These are phyloP conservation scores for Hanseniaspora hatyaiensis DNA, from an alignment of 805 yeast species.

Conservation along the genomic window DNA sequence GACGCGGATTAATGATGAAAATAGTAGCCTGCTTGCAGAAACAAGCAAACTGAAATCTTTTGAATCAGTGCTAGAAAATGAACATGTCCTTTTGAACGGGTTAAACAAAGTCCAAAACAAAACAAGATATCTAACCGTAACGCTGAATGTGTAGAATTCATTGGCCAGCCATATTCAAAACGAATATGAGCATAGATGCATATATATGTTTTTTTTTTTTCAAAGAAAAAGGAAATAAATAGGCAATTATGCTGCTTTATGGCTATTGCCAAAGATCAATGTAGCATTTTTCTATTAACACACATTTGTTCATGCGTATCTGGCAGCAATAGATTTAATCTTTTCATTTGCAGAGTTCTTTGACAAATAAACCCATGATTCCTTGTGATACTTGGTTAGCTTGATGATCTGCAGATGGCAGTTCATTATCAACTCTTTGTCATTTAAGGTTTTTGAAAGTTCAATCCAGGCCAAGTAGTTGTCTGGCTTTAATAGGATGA, in stretches of 20 bases:
- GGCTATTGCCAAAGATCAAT: no score
- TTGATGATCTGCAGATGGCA: conserved; percentile 65
- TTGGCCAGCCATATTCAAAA: no score
- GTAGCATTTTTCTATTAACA: neutral
- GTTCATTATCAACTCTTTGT: conserved; percentile 28
- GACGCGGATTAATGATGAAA: neutral
- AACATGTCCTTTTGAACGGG: neutral
- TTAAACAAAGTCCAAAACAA: neutral
- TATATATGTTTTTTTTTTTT: no score
- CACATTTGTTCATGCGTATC: neutral
- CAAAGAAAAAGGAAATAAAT: no score
- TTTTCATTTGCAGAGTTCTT: conserved; percentile 27
- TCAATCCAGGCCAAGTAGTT: conserved; percentile 28
- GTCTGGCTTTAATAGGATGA: conserved; percentile 52
- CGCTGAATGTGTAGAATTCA: neutral
- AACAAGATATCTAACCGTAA: neutral
- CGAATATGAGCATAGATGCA: no score
- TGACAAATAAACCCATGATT: conserved; percentile 66
- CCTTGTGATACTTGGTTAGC: conserved; percentile 51
- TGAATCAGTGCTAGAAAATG: conserved; percentile 7
- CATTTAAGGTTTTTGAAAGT: conserved; percentile 23
- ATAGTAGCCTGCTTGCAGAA: neutral
- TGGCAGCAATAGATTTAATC: neutral
- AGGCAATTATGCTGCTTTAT: no score
- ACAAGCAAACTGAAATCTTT: conserved; percentile 6